phyloP scores from a whole-genome alignment of 169 alveolate species.

The Babesia divergens region DNA sequence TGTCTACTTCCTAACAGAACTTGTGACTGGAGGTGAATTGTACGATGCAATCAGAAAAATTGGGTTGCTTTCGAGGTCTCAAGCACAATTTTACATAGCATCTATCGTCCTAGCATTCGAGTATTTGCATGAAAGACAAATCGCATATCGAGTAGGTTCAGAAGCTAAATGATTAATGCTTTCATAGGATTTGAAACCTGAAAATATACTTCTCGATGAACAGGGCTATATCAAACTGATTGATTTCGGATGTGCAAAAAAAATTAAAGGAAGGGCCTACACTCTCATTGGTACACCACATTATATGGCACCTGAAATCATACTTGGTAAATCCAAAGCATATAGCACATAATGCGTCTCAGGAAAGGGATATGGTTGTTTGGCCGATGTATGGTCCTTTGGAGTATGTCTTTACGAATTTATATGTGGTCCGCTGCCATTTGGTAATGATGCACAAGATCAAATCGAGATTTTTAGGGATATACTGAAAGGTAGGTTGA shows the following conservation, averaged over 20 bases:
- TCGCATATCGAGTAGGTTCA: conserved; percentile 86
- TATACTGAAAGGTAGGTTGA: conserved; percentile 79
- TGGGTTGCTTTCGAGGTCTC: conserved; percentile 83
- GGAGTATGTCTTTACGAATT: conserved; percentile 98
- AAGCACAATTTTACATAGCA: conserved; percentile 90
- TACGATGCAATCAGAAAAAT: conserved; percentile 90
- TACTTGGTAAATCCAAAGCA: conserved; percentile 74
- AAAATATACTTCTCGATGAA: conserved; percentile 91
- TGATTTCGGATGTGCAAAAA: conserved; percentile 95
- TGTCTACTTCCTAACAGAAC: conserved; percentile 88
- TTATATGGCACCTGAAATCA: conserved; percentile 94
- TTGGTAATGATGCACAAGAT: conserved; percentile 94
- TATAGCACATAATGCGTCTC: conserved; percentile 23
- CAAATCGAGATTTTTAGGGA: conserved; percentile 92
- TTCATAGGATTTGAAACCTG: conserved; percentile 92
- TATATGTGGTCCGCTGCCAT: conserved; percentile 97
- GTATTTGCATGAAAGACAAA: conserved; percentile 89
- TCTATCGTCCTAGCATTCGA: conserved; percentile 87
- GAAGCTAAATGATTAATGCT: background rate
- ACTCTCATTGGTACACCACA: conserved; percentile 96
- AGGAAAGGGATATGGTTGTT: conserved; percentile 94
- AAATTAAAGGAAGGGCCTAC: conserved; percentile 87
- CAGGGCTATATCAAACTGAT: conserved; percentile 94
- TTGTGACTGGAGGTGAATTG: conserved; percentile 91
- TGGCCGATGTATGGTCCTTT: conserved; percentile 96